phyloP scores from a whole-genome alignment of 768 basidiomycete species.

The Cyclocybe cylindracea region DNA sequence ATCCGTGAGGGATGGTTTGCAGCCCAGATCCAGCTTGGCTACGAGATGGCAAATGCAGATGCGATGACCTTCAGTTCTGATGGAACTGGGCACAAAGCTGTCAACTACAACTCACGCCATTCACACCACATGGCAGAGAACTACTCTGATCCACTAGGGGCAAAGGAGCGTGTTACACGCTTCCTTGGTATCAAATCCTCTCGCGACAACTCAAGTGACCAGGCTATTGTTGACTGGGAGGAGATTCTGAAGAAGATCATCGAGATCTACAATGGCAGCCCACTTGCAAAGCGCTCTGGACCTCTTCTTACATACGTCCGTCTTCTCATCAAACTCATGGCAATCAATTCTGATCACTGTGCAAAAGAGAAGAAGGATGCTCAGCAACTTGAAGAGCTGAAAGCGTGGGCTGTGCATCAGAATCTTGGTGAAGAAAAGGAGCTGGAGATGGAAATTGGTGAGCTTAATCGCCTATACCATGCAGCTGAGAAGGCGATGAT shows the following conservation, averaged over 20 bases:
- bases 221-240: constrained; percentile 21
- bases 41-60: constrained; percentile 17
- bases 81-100: constrained; percentile 18
- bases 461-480: constrained; percentile 4
- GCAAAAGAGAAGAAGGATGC: constrained; percentile 29
- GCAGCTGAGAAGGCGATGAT: constrained; percentile 12
- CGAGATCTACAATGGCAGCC: constrained; percentile 20
- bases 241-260: constrained; percentile 10
- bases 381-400: constrained; percentile 15
- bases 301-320: constrained; percentile 11
- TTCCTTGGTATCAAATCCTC: constrained; percentile 21
- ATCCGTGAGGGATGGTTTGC: constrained; percentile 21
- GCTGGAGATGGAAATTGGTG: constrained; percentile 12
- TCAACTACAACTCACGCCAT: constrained; percentile 22
- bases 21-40: constrained; percentile 21
- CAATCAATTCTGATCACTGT: constrained; percentile 22
- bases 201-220: constrained; percentile 18
- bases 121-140: constrained; percentile 17
- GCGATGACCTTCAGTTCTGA: constrained; percentile 19
- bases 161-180: constrained; percentile 9
- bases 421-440: constrained; percentile 20
- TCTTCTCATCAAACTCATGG: constrained; percentile 17
- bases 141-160: constrained; percentile 8
- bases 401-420: constrained; percentile 18
- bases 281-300: constrained; percentile 18